Evolutionary conservation across 2,329 filamentous ascomycete species (phyloP).

Genomic region (Fusarium lyarnte): DNA sequence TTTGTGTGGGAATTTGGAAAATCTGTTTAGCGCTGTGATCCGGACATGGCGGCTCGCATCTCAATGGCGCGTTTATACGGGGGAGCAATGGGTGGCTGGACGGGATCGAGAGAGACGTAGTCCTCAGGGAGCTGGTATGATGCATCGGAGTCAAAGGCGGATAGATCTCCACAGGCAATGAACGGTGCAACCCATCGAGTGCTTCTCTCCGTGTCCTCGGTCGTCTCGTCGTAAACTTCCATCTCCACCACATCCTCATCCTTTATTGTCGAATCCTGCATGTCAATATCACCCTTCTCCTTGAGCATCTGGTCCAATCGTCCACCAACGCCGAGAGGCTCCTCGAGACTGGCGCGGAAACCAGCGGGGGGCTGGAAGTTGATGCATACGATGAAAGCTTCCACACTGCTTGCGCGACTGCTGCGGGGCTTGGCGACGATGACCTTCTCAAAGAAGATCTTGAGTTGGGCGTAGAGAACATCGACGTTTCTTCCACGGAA

Average conservation of each 20-base stretch:
- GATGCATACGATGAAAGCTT: constrained; percentile 95
- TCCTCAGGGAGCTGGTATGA: constrained; percentile 90
- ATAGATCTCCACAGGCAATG: constrained; percentile 95
- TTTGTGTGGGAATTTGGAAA: constrained; percentile 18
- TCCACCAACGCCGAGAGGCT: constrained; percentile 74
- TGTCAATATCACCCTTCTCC: constrained; percentile 50
- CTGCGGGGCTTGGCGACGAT: constrained; percentile 93
- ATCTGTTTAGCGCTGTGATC: constrained; percentile 40
- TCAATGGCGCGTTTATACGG: constrained; percentile 94
- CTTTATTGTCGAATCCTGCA: constrained; percentile 54
- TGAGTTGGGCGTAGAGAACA: constrained; percentile 91
- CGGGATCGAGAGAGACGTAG: constrained; percentile 86
- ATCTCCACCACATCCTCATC: constrained; percentile 57
- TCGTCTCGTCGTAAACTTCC: constrained; percentile 59
- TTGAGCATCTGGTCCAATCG: constrained; percentile 61
- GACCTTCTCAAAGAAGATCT: constrained; percentile 85
- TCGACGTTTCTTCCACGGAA: constrained; percentile 97
- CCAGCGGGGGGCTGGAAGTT: constrained; percentile 84
- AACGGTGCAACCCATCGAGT: constrained; percentile 92
- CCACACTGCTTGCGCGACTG: constrained; percentile 94
- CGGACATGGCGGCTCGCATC: constrained; percentile 58
- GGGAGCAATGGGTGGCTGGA: constrained; percentile 94
- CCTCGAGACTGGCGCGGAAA: constrained; percentile 79
- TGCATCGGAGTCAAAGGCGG: constrained; percentile 94
- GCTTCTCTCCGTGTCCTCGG: constrained; percentile 45